Percentiles rank a stretch among this genome's conserved stretches.
Evolutionary conservation across 2,329 filamentous ascomycete species (phyloP).

Genomic region (Aaosphaeria pasadenensis): DNA sequence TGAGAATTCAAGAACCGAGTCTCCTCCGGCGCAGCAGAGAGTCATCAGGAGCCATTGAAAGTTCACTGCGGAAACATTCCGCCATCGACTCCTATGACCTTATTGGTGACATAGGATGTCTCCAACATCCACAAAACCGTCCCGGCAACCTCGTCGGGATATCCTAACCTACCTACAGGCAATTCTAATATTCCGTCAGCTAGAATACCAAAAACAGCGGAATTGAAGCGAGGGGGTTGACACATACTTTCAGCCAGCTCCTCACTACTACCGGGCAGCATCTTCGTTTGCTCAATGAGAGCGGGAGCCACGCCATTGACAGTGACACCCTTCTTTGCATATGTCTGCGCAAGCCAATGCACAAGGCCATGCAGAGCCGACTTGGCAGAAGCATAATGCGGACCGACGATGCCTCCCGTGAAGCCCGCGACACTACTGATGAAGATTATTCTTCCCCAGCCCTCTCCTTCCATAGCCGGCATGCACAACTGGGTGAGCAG

Average conservation of each 20-base stretch:
- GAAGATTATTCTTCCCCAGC: conserved; percentile 39
- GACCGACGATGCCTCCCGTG: conserved; percentile 40
- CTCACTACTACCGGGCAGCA: conserved; percentile 40
- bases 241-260: conserved; percentile 33
- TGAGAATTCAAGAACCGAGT: not conserved
- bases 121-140: conserved; percentile 48
- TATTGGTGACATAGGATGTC: conserved; percentile 47
- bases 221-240: not conserved
- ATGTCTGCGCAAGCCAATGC: conserved; percentile 44
- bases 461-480: conserved; percentile 33
- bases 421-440: conserved; percentile 39
- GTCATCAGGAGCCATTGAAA: not conserved
- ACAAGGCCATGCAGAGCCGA: conserved; percentile 47
- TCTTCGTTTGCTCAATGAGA: conserved; percentile 45
- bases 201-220: not conserved
- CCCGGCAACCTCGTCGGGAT: conserved; percentile 47
- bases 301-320: conserved; percentile 50
- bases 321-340: conserved; percentile 45
- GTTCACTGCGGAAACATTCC: conserved; percentile 19
- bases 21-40: not conserved
- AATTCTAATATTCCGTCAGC: conserved; percentile 26
- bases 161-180: conserved; percentile 44
- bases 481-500: conserved; percentile 40
- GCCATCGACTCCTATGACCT: conserved; percentile 28
- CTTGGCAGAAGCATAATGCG: conserved; percentile 41